Base-by-base conservation (phyloP, 1,284 basidiomycete species). In the Sporisorium sorghi region DNA sequence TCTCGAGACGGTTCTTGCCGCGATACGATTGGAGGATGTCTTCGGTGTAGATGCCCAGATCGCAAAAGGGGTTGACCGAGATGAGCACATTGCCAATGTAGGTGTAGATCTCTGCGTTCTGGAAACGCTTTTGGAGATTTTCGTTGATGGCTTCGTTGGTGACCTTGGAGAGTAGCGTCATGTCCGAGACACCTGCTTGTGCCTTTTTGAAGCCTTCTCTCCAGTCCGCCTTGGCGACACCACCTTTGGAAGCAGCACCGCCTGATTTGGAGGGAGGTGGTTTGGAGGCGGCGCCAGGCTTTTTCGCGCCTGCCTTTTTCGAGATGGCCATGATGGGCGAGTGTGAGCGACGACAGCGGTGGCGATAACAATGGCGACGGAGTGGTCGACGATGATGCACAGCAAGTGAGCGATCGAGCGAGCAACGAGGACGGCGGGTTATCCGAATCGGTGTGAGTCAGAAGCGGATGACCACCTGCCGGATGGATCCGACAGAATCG, bases 61-160 rank as follows among this genome's bases (percentile, higher is more conserved):
- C 93, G 89, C 90, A 88, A 87, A 99, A 99, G 0, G 96, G 97
- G 86, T 99, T 99, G 78, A 99, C 96, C 26, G 97, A 99, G 83
- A 99, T 97, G 73, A 99, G 86, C 46, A 99, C 97, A 79, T 92
- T 89, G 39, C 97, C 97, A 85, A 99, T 99, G 86, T 99, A 99
- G 8, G 97, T 99, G 85, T 99, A 99, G 81, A 99, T 99, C 86
- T 99, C 96, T 59, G 88, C 92, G 81, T 92, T 95, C 72, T 90
- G 91, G 90, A 97, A 99, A 63, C 96, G 75, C 85, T 96, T 94
- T 88, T 97, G 91, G 76, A 99, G 88, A 85, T 99, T 99, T 58
- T 97, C 94, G 85, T 98, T 99, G 88, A 99, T 91, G 78, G 91
- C 91, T 83, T 99, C 96, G 86, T 99, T 97, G 85, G 93, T 95